These are phyloP conservation scores for Leishmania braziliensis DNA, from an alignment of 208 protist species.

Conservation along the genomic window DNA sequence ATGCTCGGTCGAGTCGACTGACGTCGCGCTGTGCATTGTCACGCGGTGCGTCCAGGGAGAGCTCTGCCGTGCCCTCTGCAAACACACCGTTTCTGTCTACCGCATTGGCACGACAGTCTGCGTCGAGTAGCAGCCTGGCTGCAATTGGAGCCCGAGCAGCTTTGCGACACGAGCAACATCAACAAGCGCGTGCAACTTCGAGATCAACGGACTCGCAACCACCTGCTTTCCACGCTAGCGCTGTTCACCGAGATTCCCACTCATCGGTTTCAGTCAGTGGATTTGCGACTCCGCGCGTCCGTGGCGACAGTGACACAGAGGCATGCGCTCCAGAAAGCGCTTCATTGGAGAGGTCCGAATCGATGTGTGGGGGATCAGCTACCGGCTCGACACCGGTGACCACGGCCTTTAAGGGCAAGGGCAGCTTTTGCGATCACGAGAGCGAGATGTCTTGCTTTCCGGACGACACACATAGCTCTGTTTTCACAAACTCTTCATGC, in stretches of 20 bases:
- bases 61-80: not conserved
- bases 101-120: not conserved
- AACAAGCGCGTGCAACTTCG: not conserved
- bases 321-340: not conserved
- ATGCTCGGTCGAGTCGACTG: not conserved
- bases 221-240: not conserved
- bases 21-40: not conserved
- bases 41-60: not conserved
- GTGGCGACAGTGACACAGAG: not conserved
- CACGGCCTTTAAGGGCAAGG: not conserved
- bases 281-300: not conserved
- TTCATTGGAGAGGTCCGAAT: not conserved
- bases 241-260: not conserved
- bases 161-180: conserved; percentile 17
- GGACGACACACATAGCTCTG: not conserved
- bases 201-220: too few relatives aligned
- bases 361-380: not conserved
- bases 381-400: not conserved
- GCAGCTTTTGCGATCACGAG: not conserved
- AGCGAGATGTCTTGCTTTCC: not conserved
- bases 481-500: not conserved
- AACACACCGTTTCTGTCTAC: not conserved
- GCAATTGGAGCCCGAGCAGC: conserved; percentile 22
- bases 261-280: not conserved
- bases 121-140: not conserved